These are phyloP conservation scores for Entophlyctis luteolus DNA, from an alignment of 192 early-diverging fungal species.

Conservation along the genomic window DNA sequence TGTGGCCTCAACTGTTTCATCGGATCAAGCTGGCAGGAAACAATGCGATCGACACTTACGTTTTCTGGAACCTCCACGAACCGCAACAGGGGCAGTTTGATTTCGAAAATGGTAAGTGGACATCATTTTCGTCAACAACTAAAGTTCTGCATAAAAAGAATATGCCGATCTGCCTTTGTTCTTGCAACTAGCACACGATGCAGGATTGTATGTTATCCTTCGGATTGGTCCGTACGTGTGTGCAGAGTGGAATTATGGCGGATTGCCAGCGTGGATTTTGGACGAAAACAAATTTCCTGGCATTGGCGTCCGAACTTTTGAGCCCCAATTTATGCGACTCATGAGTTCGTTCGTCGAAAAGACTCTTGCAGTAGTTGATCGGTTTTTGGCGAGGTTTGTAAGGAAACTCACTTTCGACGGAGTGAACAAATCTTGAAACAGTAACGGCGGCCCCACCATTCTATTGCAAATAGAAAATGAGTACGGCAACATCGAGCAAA, in stretches of 20 bases:
- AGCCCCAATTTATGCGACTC: conserved; percentile 37
- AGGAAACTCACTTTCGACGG: neutral
- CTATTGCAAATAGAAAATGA: conserved; percentile 68
- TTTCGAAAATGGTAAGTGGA: conserved; percentile 48
- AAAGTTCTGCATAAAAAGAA: too few species aligned
- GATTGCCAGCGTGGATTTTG: conserved; percentile 57
- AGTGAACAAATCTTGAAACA: neutral
- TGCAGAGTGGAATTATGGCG: conserved; percentile 61
- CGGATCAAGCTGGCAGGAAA: conserved; percentile 50
- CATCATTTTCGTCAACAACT: too few species aligned
- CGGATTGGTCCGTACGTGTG: conserved; percentile 62
- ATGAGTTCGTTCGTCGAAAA: neutral
- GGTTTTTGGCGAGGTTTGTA: neutral
- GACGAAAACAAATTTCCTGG: conserved; percentile 36
- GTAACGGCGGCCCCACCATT: conserved; percentile 56
- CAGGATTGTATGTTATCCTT: conserved; percentile 54
- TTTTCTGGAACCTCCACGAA: conserved; percentile 69
- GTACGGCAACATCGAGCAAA: conserved; percentile 40
- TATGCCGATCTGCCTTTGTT: conserved; percentile 51
- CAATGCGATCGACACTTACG: conserved; percentile 63
- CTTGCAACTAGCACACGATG: conserved; percentile 38
- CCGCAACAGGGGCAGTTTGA: conserved; percentile 47
- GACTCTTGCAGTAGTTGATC: neutral
- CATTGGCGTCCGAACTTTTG: conserved; percentile 49
- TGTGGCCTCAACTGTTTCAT: conserved; percentile 56